Evolutionary conservation across 1,284 basidiomycete genomes (phyloP), one percentile per base, ranked within the genome.

Genomic region (Irpex sp.): DNA sequence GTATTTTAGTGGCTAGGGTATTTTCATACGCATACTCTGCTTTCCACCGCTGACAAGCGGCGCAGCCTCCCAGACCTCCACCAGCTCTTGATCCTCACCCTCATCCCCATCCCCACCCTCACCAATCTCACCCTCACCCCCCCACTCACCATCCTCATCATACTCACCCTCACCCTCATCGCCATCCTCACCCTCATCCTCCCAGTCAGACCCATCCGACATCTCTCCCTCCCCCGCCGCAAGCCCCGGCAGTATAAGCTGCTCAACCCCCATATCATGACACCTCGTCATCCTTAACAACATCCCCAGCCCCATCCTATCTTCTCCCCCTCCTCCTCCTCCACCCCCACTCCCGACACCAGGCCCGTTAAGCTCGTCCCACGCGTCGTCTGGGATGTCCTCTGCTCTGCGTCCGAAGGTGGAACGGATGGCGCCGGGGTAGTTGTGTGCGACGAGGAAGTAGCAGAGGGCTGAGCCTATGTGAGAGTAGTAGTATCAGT

Each of bases 401-500:
- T 92, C 89, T 10, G 86, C 90, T 74, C 85, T 86, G 7, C 86
- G 85, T 0, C 94, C 94, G 92, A 93, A 95, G 0, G 91, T 87
- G 0, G 86, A 86, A 76, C 88, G 89, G 49, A 93, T 92, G 6
- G 89, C 90, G 0, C 82, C 83, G 0, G 92, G 90, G 75, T 90
- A 89, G 76, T 88, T 88, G 80, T 89, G 90, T 0, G 89, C 89
- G 3, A 93, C 91, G 62, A 94, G 82, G 38, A 94, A 87, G 78
- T 94, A 94, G 79, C 94, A 95, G 27, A 94, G 81, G 0, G 92
- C 87, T 0, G 94, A 94, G 76, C 93, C 93, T 94, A 72, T 15
- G 13, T 18, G 20, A n/a, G 22, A 62, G 32, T 38, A 38, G 32
- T 38, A 7, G 32, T 9, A 2, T 38, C 9, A 38, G 32, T 7